Base-by-base conservation (phyloP, 345 rosid genomes). In the Hibiscus mutabilis region DNA sequence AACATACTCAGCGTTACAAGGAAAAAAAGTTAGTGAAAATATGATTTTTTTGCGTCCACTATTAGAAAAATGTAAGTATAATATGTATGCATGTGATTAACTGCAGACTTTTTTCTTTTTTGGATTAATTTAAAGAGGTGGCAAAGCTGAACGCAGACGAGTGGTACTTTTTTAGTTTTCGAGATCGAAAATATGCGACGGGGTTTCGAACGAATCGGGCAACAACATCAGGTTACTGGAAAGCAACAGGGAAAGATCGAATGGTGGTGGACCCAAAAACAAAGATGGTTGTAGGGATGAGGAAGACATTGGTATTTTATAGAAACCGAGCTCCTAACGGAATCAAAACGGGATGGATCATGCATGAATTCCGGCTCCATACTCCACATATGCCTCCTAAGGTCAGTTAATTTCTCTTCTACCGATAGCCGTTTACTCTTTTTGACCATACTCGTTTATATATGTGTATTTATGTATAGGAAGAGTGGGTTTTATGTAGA, bases 91-190 rank as follows among this genome's bases (percentile, higher is more conserved):
- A 66, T 66, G 53, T 33, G 14, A 66, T 66, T 51, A 16, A 51
- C 7, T 6, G 64, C 35, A 19, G 21, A 22, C 33, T 64, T 64
- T 8, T 40, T 40, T 40, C 44, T 9, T 42, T 0, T 42, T 42
- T 42, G 46, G n/a, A 21, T 40, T 21, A 65, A 66, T 6, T 33
- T 9, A n/a, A 31, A 95, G 99, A 90, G 80, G 90, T 95, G 82
- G 99, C 97, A 1, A 95, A 90, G 88, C 85, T 95, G 60, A 95
- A 95, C 52, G 92, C 97, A 62, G 90, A 72, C 1, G 99, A 95
- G 75, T 95, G 97, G 97, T 95, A 89, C 75, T 95, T 95, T 93
- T 95, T 95, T 86, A 95, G 97, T 74, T 95, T 92, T 66, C 86
- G 97, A 7, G 99, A 95, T 69, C 74, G 97, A 53, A 95, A 95